Evolutionary conservation across 495 filamentous ascomycete genomes (phyloP).

Genomic region (Aspergillus coremiiformis): DNA sequence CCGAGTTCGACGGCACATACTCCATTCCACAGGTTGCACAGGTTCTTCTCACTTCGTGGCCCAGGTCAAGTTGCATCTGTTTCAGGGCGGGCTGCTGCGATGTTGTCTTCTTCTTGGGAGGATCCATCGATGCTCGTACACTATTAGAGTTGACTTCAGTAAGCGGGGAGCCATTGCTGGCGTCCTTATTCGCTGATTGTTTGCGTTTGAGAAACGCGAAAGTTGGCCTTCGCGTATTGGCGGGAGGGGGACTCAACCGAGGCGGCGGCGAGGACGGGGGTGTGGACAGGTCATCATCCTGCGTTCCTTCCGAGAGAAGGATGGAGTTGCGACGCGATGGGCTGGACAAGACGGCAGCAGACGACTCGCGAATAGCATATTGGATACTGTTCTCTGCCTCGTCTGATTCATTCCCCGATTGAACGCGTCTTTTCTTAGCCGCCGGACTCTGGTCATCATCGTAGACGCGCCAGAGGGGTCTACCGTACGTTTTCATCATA

Average conservation of each 20-base stretch:
- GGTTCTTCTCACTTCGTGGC: conserved; percentile 49
- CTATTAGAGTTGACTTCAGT: conserved; percentile 47
- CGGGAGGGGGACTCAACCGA: conserved; percentile 49
- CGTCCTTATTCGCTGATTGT: conserved; percentile 29
- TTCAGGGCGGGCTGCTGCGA: conserved; percentile 37
- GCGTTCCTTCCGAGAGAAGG: conserved; percentile 40
- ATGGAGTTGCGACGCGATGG: conserved; percentile 42
- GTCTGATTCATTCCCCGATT: conserved; percentile 32
- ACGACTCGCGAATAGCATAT: conserved; percentile 44
- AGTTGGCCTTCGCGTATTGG: conserved; percentile 46
- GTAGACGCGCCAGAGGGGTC: conserved; percentile 43
- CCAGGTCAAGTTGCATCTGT: conserved; percentile 64
- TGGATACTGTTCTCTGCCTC: conserved; percentile 42
- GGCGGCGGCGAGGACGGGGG: conserved; percentile 49
- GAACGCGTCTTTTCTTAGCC: conserved; percentile 43
- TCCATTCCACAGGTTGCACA: conserved; percentile 64
- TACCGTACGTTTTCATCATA: conserved; percentile 49
- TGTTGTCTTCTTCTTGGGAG: conserved; percentile 25
- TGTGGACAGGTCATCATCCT: conserved; percentile 44
- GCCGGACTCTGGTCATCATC: conserved; percentile 37
- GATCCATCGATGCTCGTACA: conserved; percentile 36
- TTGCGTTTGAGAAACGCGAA: conserved; percentile 51
- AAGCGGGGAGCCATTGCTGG: conserved; percentile 32
- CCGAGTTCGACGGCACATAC: conserved; percentile 58
- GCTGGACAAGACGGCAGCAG: conserved; percentile 43